Percentiles rank a stretch among this genome's conserved stretches.
These are phyloP conservation scores for Cymodocea nodosa DNA, from an alignment of 116 monocot species.

Conservation along the genomic window DNA sequence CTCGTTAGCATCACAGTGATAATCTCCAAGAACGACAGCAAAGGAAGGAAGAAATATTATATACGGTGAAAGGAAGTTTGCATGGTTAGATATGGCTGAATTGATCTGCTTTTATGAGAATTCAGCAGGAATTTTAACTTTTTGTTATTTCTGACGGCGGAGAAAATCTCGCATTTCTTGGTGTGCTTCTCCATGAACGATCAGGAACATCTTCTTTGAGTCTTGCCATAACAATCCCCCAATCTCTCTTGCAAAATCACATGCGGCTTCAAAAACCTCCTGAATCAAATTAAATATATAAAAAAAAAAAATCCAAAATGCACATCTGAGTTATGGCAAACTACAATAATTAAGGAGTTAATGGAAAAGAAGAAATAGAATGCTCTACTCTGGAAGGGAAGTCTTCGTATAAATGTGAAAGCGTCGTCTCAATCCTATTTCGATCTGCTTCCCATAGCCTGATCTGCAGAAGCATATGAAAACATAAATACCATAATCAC, in stretches of 20 bases:
- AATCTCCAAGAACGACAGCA: too few species aligned
- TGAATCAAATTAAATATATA: slow-evolving; percentile 12
- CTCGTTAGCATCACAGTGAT: too few species aligned
- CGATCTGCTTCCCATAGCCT: slow-evolving; percentile 90
- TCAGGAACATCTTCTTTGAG: slow-evolving; percentile 52
- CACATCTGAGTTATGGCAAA: background rate
- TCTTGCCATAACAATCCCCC: slow-evolving; percentile 80
- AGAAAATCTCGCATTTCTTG: slow-evolving; percentile 84
- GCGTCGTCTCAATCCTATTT: slow-evolving; percentile 77
- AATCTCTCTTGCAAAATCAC: slow-evolving; percentile 75
- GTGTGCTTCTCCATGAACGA: slow-evolving; percentile 68
- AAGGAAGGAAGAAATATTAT: too few species aligned
- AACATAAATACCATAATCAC: background rate
- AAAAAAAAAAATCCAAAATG: background rate
- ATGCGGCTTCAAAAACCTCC: slow-evolving; percentile 83
- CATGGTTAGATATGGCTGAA: too few species aligned
- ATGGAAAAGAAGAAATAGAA: background rate
- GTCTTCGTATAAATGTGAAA: slow-evolving; percentile 88
- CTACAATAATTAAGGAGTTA: background rate
- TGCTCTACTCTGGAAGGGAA: slow-evolving; percentile 81
- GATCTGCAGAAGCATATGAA: slow-evolving; percentile 39
- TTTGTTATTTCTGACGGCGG: slow-evolving; percentile 38
- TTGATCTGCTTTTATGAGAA: background rate
- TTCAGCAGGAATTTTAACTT: background rate
- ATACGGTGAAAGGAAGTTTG: too few species aligned